These are phyloP conservation scores for Aspergillus pseudoviridinutans DNA, from an alignment of 2,329 filamentous ascomycete genomes.

Conservation along the genomic window DNA sequence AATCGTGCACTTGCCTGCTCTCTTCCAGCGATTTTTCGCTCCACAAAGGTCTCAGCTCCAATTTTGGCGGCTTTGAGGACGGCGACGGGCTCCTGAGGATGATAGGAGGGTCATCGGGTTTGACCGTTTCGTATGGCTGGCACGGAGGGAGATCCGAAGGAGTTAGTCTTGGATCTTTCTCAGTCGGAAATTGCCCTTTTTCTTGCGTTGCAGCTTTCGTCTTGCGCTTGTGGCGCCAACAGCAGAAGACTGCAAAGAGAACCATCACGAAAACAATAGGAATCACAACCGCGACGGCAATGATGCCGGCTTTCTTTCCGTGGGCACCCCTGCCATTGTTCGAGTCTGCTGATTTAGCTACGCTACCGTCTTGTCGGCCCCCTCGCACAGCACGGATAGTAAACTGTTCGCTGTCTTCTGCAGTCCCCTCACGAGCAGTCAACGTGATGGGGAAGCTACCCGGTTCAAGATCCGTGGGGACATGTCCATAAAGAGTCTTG, in stretches of 20 bases:
- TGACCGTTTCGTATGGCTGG: conserved; percentile 21
- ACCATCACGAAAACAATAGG: conserved; percentile 29
- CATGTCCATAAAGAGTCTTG: conserved; percentile 46
- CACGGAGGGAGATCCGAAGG: conserved; percentile 22
- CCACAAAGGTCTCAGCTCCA: conserved; percentile 34
- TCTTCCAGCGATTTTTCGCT: conserved; percentile 24
- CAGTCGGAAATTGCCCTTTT: conserved; percentile 18
- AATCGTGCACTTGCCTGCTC: conserved; percentile 12
- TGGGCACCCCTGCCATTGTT: conserved; percentile 13
- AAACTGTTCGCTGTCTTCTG: conserved; percentile 43
- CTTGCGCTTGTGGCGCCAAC: conserved; percentile 31
- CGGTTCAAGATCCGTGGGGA: conserved; percentile 40
- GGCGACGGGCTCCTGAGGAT: conserved; percentile 20
- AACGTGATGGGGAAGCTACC: conserved; percentile 42
- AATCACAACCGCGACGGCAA: conserved; percentile 34
- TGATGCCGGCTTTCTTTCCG: conserved; percentile 34
- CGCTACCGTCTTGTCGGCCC: conserved; percentile 10
- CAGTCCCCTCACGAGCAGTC: conserved; percentile 38
- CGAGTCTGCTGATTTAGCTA: conserved; percentile 16
- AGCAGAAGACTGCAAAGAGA: conserved; percentile 29
- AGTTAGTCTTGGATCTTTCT: conserved; percentile 19
- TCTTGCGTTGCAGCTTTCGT: conserved; percentile 13
- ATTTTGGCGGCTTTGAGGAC: conserved; percentile 29
- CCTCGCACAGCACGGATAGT: conserved; percentile 33
- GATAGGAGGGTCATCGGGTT: conserved; percentile 18